Conservation (phyloP, 495 filamentous ascomycete genomes). For the Hypoxylon subgilvum region DNA sequence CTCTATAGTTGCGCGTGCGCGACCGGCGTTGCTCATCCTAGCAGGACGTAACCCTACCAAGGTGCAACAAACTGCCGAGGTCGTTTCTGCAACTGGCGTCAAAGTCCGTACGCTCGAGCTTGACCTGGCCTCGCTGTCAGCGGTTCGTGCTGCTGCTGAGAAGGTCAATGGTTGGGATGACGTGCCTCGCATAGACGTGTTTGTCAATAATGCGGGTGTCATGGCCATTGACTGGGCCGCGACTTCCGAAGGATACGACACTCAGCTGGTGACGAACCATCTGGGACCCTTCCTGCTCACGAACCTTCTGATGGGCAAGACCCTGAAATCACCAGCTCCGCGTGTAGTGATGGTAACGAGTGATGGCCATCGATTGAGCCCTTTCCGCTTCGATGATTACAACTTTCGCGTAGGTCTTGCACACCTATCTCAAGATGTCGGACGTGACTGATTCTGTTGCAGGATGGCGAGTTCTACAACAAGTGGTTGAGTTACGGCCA, state of each 20-base stretch:
- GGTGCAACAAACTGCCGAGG: conserved; percentile 23
- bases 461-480: conserved; percentile 29
- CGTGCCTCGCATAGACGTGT: conserved; percentile 42
- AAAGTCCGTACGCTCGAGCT: conserved; percentile 21
- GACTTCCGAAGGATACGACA: conserved; percentile 54
- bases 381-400: conserved; percentile 52
- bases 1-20: conserved; percentile 32
- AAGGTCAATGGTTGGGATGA: conserved; percentile 28
- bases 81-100: conserved; percentile 16
- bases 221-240: conserved; percentile 46
- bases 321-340: conserved; percentile 43
- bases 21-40: conserved; percentile 37
- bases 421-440: neutral
- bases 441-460: neutral
- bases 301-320: conserved; percentile 49
- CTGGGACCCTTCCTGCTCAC: conserved; percentile 59
- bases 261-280: conserved; percentile 56
- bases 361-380: conserved; percentile 47
- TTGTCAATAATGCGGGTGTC: conserved; percentile 41
- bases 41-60: conserved; percentile 32
- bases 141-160: conserved; percentile 22
- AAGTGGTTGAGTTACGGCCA: conserved; percentile 19
- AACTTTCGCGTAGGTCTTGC: conserved; percentile 44
- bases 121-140: conserved; percentile 16
- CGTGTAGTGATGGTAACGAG: conserved; percentile 42